Base-by-base conservation (phyloP, 2,329 filamentous ascomycete species). In the Dothiorella sarmentorum region DNA sequence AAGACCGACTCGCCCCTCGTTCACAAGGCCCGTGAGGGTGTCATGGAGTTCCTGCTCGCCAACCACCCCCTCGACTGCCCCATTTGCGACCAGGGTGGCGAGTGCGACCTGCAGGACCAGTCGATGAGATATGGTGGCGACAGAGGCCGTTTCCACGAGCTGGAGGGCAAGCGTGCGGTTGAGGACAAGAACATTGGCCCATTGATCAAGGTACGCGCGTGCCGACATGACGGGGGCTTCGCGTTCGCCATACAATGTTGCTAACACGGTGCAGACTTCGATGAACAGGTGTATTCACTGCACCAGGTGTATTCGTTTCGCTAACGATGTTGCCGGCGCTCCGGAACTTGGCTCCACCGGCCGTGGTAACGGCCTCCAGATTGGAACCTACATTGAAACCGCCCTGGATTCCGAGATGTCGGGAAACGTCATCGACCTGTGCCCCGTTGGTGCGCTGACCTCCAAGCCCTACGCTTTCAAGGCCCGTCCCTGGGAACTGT, bases 221-320 rank as follows among this genome's bases (percentile, higher is more conserved):
- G 56, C 5, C 3, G 24, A 26, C 9, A n/a, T 18, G 7, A 20
- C 26, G 3, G 24, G 1, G 17, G 7, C 18, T n/a, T n/a, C 11
- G 31, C 22, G 58, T 26, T 26, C 5, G 26, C 20, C 37, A 56
- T 31, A 33, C 38, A 11, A 60, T 6, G 43, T 26, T 45, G 47
- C 72, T 76, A 52, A 77, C 62, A 40, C 15, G 40, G 20, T 26
- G 26, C 27, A 81, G 85, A 99, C 94, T 3, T 99, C 94, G 51
- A 99, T 99, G 94, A 99, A 99, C 83, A 85, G 94, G 74, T 99
- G 94, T 77, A 99, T 99, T 70, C 94, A 99, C 81, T 99, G 94
- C 82, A 99, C 94, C 63, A 87, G 94, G 70, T 99, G 94, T 78
- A 86, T 99, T 67, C 91, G 94, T 71, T 99, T 99, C 77, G 90